Evolutionary conservation across 2,329 filamentous ascomycete species (phyloP).

Genomic region (Fusarium bactridioides): DNA sequence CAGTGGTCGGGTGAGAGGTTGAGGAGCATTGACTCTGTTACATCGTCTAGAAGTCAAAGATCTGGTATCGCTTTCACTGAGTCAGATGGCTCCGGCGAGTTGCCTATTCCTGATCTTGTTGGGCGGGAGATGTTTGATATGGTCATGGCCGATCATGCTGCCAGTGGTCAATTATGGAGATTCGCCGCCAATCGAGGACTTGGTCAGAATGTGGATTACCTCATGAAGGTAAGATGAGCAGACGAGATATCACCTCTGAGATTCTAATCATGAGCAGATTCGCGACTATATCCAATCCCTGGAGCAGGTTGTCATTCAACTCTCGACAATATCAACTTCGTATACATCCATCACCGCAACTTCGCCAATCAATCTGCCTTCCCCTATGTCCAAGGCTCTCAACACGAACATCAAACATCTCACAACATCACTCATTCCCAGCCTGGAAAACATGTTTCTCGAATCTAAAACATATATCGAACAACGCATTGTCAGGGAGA

Average conservation of each 20-base stretch:
- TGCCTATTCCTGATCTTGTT: slow-evolving; percentile 56
- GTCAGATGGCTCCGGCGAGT: slow-evolving; percentile 36
- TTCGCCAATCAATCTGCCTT: slow-evolving; percentile 53
- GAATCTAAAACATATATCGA: slow-evolving; percentile 55
- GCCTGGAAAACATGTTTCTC: slow-evolving; percentile 54
- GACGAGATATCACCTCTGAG: too few relatives aligned
- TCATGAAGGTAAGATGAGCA: slow-evolving; percentile 53
- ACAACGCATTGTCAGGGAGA: slow-evolving; percentile 52
- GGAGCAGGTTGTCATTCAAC: slow-evolving; percentile 53
- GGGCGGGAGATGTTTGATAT: slow-evolving; percentile 59
- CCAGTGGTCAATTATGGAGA: slow-evolving; percentile 55
- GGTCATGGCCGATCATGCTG: slow-evolving; percentile 58
- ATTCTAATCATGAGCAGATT: slow-evolving; percentile 39
- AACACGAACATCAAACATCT: slow-evolving; percentile 57
- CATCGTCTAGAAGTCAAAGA: slow-evolving; percentile 37
- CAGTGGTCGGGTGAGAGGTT: slow-evolving; percentile 35
- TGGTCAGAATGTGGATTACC: slow-evolving; percentile 60
- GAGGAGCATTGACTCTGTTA: slow-evolving; percentile 41
- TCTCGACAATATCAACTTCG: slow-evolving; percentile 52
- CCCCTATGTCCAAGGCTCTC: slow-evolving; percentile 50
- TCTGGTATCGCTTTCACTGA: slow-evolving; percentile 41
- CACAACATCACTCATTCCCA: slow-evolving; percentile 54
- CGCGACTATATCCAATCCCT: slow-evolving; percentile 56
- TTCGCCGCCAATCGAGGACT: slow-evolving; percentile 58
- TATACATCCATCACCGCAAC: slow-evolving; percentile 54